Base-by-base conservation (phyloP, 2,329 filamentous ascomycete species). In the Sclerotinia spermophila region DNA sequence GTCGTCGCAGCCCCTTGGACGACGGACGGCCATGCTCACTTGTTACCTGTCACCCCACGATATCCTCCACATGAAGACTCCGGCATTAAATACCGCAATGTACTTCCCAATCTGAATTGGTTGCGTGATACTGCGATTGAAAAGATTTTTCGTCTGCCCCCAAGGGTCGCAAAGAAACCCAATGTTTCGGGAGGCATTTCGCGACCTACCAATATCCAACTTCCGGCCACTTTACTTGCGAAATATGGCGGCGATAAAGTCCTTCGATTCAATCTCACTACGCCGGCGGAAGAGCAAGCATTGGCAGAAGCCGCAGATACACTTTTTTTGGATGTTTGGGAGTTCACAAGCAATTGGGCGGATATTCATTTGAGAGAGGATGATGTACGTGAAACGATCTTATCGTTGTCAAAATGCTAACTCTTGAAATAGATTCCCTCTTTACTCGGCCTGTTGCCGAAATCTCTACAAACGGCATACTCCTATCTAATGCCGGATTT, bases 261-360 rank as follows among this genome's bases (percentile, higher is more conserved):
- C 24, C 83, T 98, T 73, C 90, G 96, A 53, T 97, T 98, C 85
- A 93, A 91, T 77, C 83, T 97, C 69, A 89, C 86, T 72, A 89
- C 86, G 38, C 81, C 84, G 4, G 85, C 89, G 30, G 92, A 97
- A 78, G 90, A 92, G 71, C 81, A 82, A 45, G 90, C 90, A 1
- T 83, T 97, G 70, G 86, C 89, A n/a, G 86, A 91, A 70, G 93
- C 93, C 4, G 86, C 90, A 0, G 86, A 91, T 72, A 87, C 89
- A 27, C 86, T 97, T 35, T 91, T 96, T 76, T 84, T 98, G 56
- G 96, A 99, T 78, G 87, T 98, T 2, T 99, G 96, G 96, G 90
- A 92, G 33, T 93, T 92, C 75, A 92, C 90, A 8, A 84, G 89
- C 27, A 87, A 92, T 72, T 96, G 91, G 84, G 92, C 96, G 38